Evolutionary conservation across 768 basidiomycete genomes (phyloP), one percentile per base, ranked within the genome.

Genomic region (Glaciozyma martinii): DNA sequence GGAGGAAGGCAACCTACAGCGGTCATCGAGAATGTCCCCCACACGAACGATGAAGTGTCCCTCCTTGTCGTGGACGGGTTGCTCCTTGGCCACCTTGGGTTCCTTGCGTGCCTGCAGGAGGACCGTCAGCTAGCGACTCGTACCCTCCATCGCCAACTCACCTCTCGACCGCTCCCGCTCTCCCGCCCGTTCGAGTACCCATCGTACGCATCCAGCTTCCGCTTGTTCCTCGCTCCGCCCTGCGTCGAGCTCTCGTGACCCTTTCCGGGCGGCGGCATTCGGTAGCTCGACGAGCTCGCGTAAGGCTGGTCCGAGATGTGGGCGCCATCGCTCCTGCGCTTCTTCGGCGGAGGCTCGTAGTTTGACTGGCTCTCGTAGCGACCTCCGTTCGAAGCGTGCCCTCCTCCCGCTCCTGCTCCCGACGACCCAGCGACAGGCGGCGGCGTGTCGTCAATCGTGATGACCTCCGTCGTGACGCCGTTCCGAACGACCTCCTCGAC

Each of bases 31-130:
- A 73, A 90, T 81, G 78, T 92, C 93, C 77, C 90, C 89, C 59
- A 87, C 84, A 65, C 86, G 85, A 75, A 98, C 89, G 74, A 98
- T 93, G 78, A 93, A 99, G 79, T 99, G 95, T 19, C 95, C 95
- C 75, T 99, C 95, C 78, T 94, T 89, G 80, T 99, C 95, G 23
- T 23, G n/a, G 10, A 42, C 37, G 7, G 23, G 55, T n/a, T 25
- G 37, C n/a, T 42, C 37, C 19, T 47, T 15, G 3, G 5, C 7
- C 37, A 21, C 46, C 46, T 47, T 47, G 46, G 9, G 21, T 21
- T n/a, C 21, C 46, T 47, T 19, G 8, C 21, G 21, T 47, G 13
- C 4, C 46, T 6, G 46, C 21, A 21, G 46, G 9, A 19, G n/a
- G 46, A 47, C 16, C 21, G 46, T 47, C 21, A 40, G 37, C 12